These are phyloP conservation scores for Lachnellula suecica DNA, from an alignment of 2,329 filamentous ascomycete genomes.

Conservation along the genomic window DNA sequence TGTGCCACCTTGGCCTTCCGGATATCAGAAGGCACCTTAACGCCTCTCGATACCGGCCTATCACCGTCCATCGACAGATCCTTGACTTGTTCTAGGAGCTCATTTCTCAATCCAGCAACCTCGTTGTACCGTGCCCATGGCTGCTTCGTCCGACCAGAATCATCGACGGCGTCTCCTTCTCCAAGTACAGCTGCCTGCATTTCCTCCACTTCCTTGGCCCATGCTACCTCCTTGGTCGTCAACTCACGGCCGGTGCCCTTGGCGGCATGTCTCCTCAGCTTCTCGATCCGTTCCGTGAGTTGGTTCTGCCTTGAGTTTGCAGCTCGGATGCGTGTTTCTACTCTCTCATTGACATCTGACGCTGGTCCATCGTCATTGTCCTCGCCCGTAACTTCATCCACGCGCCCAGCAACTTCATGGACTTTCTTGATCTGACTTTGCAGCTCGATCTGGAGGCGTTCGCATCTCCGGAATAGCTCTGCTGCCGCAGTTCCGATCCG, in stretches of 20 bases:
- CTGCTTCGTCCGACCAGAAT: slow-evolving; percentile 37
- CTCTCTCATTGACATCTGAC: slow-evolving; percentile 49
- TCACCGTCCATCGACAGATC: slow-evolving; percentile 24
- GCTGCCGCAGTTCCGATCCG: slow-evolving; percentile 67
- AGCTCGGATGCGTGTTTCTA: slow-evolving; percentile 56
- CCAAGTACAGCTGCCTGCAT: slow-evolving; percentile 31
- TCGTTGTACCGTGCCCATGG: slow-evolving; percentile 58
- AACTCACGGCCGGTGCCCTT: slow-evolving; percentile 50
- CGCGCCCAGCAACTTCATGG: slow-evolving; percentile 62
- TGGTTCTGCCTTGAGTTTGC: slow-evolving; percentile 56
- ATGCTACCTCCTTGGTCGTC: slow-evolving; percentile 61
- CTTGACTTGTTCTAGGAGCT: slow-evolving; percentile 35
- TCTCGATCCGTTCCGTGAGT: slow-evolving; percentile 59
- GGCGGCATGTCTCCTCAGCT: slow-evolving; percentile 50
- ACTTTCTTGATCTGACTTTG: slow-evolving; percentile 65
- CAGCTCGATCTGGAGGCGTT: slow-evolving; percentile 66
- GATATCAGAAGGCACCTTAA: slow-evolving; percentile 56
- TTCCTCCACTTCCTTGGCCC: slow-evolving; percentile 55
- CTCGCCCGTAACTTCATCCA: slow-evolving; percentile 64
- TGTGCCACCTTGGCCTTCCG: slow-evolving; percentile 62
- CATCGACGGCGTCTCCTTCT: slow-evolving; percentile 11
- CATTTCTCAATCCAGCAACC: slow-evolving; percentile 37
- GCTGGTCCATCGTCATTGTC: slow-evolving; percentile 53
- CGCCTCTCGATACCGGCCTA: slow-evolving; percentile 6
- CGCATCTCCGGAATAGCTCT: slow-evolving; percentile 71